Evolutionary conservation across 176 grass and related monocot species (phyloP).

Genomic region (Sorghum bicolor): DNA sequence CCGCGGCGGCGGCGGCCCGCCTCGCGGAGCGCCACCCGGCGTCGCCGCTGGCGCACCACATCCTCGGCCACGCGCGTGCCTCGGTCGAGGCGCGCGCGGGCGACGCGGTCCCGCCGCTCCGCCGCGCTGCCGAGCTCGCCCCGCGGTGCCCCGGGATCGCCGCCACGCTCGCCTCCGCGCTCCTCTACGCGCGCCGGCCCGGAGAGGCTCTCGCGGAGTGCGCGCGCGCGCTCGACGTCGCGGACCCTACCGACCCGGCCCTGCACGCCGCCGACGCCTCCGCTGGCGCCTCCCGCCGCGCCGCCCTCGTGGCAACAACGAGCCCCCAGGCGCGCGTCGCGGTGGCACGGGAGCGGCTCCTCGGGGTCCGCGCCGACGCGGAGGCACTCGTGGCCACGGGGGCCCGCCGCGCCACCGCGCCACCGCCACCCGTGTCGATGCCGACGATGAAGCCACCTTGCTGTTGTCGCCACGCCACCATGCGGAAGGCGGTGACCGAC

Average conservation of each 20-base stretch:
- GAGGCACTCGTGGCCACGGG: not conserved
- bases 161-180: conserved; percentile 5
- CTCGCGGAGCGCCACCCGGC: conserved; percentile 1
- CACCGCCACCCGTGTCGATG: too few relatives aligned
- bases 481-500: not conserved
- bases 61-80: not conserved
- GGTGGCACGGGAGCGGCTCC: conserved; percentile 3
- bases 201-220: not conserved
- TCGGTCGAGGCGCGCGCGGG: not conserved
- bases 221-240: not conserved
- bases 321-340: not conserved
- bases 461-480: not conserved
- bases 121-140: not conserved
- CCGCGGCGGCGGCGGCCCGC: not conserved
- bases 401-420: not conserved
- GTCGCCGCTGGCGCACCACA: conserved; percentile 6
- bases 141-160: not conserved
- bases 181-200: conserved; percentile 3
- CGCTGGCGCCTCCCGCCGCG: not conserved
- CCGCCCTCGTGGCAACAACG: not conserved
- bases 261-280: not conserved
- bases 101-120: not conserved
- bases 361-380: conserved; percentile 12
- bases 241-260: conserved; percentile 13
- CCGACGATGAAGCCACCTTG: not conserved